Percentiles rank a stretch among this genome's conserved stretches.
These are phyloP conservation scores for Phytopythium montanum DNA, from an alignment of 352 stramenopile genomes.

Conservation along the genomic window DNA sequence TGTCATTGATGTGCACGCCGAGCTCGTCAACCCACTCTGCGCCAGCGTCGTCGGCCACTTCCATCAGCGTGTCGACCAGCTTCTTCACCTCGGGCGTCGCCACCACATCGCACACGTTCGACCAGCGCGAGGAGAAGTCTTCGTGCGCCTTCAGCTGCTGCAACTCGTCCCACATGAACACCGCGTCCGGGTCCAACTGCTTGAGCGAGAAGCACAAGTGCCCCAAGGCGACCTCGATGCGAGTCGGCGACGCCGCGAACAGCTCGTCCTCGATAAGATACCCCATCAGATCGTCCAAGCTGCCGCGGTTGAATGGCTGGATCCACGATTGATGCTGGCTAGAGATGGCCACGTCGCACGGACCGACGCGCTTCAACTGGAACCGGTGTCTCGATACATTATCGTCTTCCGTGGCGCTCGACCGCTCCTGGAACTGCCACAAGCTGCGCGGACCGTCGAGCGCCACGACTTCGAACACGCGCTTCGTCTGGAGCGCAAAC, in stretches of 20 bases:
- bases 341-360: slow-evolving; percentile 8
- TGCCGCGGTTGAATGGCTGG: slow-evolving; percentile 22
- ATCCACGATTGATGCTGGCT: slow-evolving; percentile 19
- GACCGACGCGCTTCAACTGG: slow-evolving; percentile 21
- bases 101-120: slow-evolving; percentile 20
- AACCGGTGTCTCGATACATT: slow-evolving; percentile 20
- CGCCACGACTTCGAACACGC: slow-evolving; percentile 23
- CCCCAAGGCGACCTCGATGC: slow-evolving; percentile 27
- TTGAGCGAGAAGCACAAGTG: slow-evolving; percentile 29
- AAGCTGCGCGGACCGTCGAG: slow-evolving; percentile 15
- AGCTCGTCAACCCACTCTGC: slow-evolving; percentile 10
- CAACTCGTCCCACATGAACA: slow-evolving; percentile 25
- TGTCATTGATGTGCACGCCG: slow-evolving; percentile 20
- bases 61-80: slow-evolving; percentile 27
- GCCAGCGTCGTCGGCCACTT: slow-evolving; percentile 15
- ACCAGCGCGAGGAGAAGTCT: slow-evolving; percentile 31
- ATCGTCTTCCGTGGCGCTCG: slow-evolving; percentile 8
- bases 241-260: slow-evolving; percentile 6
- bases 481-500: slow-evolving; percentile 11
- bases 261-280: slow-evolving; percentile 17
- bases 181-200: slow-evolving; percentile 14
- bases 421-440: slow-evolving; percentile 26
- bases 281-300: slow-evolving; percentile 16
- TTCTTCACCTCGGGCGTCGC: slow-evolving; percentile 13
- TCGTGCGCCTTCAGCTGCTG: slow-evolving; percentile 19